A percentile compares a stretch with the other conserved stretches of the same genome.
Evolutionary conservation across 1,284 basidiomycete genomes (phyloP).

Genomic region (Pholiota adiposa): DNA sequence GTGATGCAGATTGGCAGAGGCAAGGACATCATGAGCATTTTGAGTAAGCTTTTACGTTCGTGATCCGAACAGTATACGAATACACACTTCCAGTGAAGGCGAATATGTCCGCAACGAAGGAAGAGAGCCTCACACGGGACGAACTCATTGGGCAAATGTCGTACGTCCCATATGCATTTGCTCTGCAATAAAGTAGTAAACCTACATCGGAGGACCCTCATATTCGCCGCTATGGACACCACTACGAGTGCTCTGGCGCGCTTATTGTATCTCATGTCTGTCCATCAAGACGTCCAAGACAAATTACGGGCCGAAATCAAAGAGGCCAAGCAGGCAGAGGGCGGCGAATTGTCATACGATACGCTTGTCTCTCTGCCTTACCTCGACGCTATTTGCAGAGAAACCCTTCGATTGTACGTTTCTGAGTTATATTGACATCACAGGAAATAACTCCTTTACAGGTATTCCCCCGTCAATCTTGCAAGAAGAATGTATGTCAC

Average conservation of each 20-base stretch:
- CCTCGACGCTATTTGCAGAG: conserved; percentile 46
- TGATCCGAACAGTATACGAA: background rate
- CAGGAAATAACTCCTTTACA: conserved; percentile 12
- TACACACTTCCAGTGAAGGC: conserved; percentile 31
- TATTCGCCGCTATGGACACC: conserved; percentile 49
- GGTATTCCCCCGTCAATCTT: conserved; percentile 25
- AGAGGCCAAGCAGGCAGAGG: conserved; percentile 28
- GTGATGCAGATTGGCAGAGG: conserved; percentile 39
- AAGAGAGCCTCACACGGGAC: conserved; percentile 34
- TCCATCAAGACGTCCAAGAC: conserved; percentile 39
- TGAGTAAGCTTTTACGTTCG: conserved; percentile 34
- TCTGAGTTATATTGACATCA: background rate
- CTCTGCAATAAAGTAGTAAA: background rate
- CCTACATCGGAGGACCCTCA: conserved; percentile 36
- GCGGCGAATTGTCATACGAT: conserved; percentile 36
- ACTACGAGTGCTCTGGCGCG: conserved; percentile 45
- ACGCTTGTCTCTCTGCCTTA: conserved; percentile 40
- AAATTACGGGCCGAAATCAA: conserved; percentile 40
- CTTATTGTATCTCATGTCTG: conserved; percentile 39
- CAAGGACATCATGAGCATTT: conserved; percentile 52
- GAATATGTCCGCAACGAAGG: conserved; percentile 36
- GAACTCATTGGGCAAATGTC: conserved; percentile 33
- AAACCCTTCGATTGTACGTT: conserved; percentile 42
- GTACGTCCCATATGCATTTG: conserved; percentile 17
- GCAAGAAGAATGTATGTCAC: conserved; percentile 22